Base-by-base conservation (phyloP, 345 rosid genomes). In the Clarkia xantiana region DNA sequence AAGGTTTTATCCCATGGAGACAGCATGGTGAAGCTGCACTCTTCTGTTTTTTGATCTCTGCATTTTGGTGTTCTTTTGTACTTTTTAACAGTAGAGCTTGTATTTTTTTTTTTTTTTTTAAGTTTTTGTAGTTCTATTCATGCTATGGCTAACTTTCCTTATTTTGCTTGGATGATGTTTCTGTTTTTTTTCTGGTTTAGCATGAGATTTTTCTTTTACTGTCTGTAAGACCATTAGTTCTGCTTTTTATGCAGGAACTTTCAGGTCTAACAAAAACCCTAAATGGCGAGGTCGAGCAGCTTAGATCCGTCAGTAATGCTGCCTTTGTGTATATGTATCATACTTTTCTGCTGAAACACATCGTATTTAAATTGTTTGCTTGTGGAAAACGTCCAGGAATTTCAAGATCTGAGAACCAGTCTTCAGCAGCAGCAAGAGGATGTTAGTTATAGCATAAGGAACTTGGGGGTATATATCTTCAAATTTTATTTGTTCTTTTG, bases 371-470 rank as follows among this genome's bases (percentile, higher is more conserved):
- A 48, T 23, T 12, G 51, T 13, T 64, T 23, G 2, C 38, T 18
- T 11, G 18, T 0, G 1, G 15, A 14, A 47, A 41, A 51, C 54
- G 57, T 53, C 2, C 42, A 84, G 91, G 95, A 85, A 62, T 85
- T 81, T 59, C 75, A 79, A 76, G 87, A 77, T 16, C 73, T 85
- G 55, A 79, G 78, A 59, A 76, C 52, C 45, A 81, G 84, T 42
- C 76, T 85, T 15, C 82, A 79, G 62, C 95, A 85, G 62, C 95
- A 81, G 36, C 95, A 81, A 64, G 91, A 81, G 44, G 91, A 85
- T 68, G 84, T 79, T 47, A 44, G 85, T 0, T 61, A 78, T 20
- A 85, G 79, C 71, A 58, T 85, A 41, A 72, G 71, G 61, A 77
- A 67, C 65, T 66, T 85, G 25, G 95, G 90, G 65, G 95, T 85